Base-by-base conservation (phyloP, 192 early-diverging fungal genomes). In the Podochytrium sp. region DNA sequence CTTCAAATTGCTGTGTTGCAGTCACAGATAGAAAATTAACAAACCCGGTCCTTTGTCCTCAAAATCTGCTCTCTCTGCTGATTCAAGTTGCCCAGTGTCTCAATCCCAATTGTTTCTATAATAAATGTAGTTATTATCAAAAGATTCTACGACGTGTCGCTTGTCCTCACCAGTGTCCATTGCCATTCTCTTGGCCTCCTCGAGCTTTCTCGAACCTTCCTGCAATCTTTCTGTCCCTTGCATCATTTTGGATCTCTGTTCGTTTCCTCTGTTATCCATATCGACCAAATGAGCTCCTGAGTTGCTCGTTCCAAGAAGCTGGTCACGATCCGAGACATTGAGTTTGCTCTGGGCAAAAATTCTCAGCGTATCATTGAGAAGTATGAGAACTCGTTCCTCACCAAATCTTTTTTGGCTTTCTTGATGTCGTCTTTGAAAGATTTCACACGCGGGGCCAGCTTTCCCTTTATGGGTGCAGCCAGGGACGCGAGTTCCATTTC, bases 21-120 rank as follows among this genome's bases (percentile, higher is more conserved):
- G 18, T 60, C 1, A 10, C n/a, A n/a, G 5, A 20, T 55, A 20
- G 12, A 55, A 47, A 35, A 34, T 12, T 35, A 52, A 80, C 83
- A 67, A 85, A 94, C 91, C 4, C 90, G 89, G 84, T 97, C 92
- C 69, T 92, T 83, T 29, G 95, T 93, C 53, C 90, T 81, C 30
- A 92, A 74, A 73, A 99, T 95, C 64, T 96, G 94, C 77, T 99
- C 94, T 38, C 97, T 75, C 78, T 99, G 97, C 33, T 91, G 83
- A 61, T 92, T 85, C 73, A 98, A 75, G 65, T 91, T 90, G 16
- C 89, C 87, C 60, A 99, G 80, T 23, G 96, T 96, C 37, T 85
- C 87, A 35, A 92, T 92, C 2, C 95, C 97, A 33, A 95, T 82
- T 7, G 84, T 73, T 81, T 99, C 97, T 78, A 33, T 25, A 23